Conservation (phyloP, 352 stramenopile genomes). For the Globisporangium yorkense region DNA sequence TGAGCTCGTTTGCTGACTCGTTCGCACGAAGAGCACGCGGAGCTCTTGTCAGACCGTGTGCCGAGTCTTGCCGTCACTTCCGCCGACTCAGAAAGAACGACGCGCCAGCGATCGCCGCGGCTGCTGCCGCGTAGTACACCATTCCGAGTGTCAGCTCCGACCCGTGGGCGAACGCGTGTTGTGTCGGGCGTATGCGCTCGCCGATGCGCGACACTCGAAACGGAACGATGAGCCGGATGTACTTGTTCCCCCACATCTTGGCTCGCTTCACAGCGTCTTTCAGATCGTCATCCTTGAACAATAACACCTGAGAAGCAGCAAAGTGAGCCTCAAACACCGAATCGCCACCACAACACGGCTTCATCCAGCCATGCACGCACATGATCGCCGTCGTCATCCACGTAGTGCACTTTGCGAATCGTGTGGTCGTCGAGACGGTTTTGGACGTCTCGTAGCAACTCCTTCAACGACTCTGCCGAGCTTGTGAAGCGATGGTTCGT, state of each 20-base stretch:
- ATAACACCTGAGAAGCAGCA: conserved; percentile 35
- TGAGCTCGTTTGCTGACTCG: background rate
- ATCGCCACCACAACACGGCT: background rate
- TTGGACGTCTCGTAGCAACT: conserved; percentile 67
- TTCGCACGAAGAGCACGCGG: background rate
- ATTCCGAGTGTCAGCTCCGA: conserved; percentile 59
- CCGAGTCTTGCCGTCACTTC: conserved; percentile 21
- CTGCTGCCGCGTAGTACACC: conserved; percentile 73
- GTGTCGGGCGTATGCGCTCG: conserved; percentile 22
- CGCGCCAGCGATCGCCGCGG: conserved; percentile 65
- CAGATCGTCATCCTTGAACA: conserved; percentile 77
- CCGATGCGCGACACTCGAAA: conserved; percentile 28
- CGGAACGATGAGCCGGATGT: conserved; percentile 67
- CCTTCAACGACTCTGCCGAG: conserved; percentile 65
- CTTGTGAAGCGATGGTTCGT: conserved; percentile 85
- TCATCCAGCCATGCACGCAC: background rate
- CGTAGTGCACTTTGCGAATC: conserved; percentile 71
- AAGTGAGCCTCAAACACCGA: background rate
- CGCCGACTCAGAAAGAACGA: conserved; percentile 77
- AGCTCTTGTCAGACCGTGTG: background rate
- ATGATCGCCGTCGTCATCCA: conserved; percentile 81
- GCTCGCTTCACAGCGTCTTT: conserved; percentile 75
- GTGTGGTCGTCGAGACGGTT: conserved; percentile 68
- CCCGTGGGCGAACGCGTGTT: conserved; percentile 31
- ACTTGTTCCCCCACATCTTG: conserved; percentile 79